Evolutionary conservation across 192 early-diverging fungal genomes (phyloP).

Genomic region (Funneliformis geosporum): DNA sequence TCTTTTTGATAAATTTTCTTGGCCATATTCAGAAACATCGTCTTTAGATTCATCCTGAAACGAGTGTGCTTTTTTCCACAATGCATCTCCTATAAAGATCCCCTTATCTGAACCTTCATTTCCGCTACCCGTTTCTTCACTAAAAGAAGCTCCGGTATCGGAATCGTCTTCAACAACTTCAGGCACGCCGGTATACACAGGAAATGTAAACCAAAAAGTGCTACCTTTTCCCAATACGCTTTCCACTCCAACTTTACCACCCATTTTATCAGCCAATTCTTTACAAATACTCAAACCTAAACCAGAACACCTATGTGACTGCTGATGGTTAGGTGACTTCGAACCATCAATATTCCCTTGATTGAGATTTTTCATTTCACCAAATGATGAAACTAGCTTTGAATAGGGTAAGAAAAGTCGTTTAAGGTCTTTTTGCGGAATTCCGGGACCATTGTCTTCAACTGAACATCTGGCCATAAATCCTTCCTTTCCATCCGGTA

Average conservation of each 20-base stretch:
- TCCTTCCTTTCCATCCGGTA: not conserved
- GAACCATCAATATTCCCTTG: not conserved
- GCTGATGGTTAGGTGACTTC: not conserved
- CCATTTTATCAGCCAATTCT: constrained; percentile 46
- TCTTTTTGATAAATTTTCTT: too few relatives aligned
- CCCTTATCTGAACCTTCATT: not conserved
- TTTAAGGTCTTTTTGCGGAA: not conserved
- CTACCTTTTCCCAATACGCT: constrained; percentile 46
- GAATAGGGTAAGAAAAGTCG: constrained; percentile 1
- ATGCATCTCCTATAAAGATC: not conserved
- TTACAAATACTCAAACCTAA: constrained; percentile 52
- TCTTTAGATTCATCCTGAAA: not conserved
- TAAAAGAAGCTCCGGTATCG: not conserved
- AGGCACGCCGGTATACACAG: not conserved
- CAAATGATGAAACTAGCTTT: constrained; percentile 3
- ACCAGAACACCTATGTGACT: constrained; percentile 46
- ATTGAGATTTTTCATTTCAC: not conserved
- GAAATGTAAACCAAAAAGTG: constrained; percentile 40
- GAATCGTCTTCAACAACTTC: not conserved
- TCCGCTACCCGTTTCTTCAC: not conserved
- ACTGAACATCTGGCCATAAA: constrained; percentile 11
- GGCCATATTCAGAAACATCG: not conserved
- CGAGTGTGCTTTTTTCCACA: not conserved
- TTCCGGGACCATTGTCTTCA: not conserved
- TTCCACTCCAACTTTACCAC: constrained; percentile 45